Conservation (phyloP, 257 asterid species). For the Solanum boliviense region DNA sequence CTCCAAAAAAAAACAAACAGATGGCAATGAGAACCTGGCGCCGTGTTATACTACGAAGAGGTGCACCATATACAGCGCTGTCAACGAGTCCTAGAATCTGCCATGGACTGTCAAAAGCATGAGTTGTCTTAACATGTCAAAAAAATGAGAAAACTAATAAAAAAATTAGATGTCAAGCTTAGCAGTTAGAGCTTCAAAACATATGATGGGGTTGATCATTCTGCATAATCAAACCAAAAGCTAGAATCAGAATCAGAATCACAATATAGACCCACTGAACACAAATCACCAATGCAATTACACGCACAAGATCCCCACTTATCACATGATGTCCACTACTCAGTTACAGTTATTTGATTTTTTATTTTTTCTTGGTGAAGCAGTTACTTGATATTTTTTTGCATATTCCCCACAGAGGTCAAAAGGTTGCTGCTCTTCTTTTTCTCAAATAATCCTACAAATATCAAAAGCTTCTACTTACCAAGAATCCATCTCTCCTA, state of each 20-base stretch:
- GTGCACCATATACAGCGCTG: slow-evolving; percentile 67
- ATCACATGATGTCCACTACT: background rate
- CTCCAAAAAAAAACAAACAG: background rate
- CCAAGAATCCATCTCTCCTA: background rate
- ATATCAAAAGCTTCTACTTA: background rate
- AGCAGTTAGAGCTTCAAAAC: background rate
- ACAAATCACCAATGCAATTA: background rate
- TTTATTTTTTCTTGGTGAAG: no score
- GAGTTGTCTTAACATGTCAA: slow-evolving; percentile 1
- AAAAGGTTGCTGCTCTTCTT: background rate
- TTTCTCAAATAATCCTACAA: background rate
- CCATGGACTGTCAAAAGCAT: slow-evolving; percentile 64
- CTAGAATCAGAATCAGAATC: background rate
- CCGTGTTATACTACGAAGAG: slow-evolving; percentile 50
- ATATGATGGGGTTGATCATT: background rate
- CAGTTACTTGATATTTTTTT: background rate
- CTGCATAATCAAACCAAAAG: background rate
- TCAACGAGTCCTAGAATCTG: slow-evolving; percentile 76
- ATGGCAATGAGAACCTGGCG: slow-evolving; percentile 51
- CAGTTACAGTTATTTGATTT: background rate
- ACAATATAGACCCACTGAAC: background rate
- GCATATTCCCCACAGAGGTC: background rate
- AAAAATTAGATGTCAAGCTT: background rate
- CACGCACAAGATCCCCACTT: background rate
- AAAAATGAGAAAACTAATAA: background rate